Percentiles rank a stretch among this genome's conserved stretches.
Conservation (phyloP, 331 rosid genomes). For the Malus hybrid region DNA sequence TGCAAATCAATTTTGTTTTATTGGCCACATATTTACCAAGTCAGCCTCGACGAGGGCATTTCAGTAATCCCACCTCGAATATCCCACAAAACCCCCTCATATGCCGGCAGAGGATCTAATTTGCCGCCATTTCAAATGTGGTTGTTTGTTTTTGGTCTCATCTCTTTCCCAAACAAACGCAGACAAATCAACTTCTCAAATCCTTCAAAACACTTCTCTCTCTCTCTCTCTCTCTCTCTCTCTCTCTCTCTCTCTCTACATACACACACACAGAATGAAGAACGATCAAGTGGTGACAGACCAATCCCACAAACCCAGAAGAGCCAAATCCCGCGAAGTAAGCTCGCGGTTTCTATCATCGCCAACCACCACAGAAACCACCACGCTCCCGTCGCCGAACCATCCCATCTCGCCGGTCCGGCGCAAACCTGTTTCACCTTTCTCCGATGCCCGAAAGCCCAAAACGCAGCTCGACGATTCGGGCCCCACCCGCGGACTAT, state of each 20-base stretch:
- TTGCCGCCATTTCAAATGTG: conserved; percentile 7
- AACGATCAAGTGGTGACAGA: conserved; percentile 5
- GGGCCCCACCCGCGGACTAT: conserved; percentile 28
- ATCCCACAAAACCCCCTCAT: not conserved
- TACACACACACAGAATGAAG: conserved; percentile 21
- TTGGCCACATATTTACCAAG: not conserved
- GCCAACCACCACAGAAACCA: conserved; percentile 13
- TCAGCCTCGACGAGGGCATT: not conserved
- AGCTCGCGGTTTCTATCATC: conserved; percentile 42
- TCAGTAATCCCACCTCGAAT: not conserved
- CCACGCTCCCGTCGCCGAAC: conserved; percentile 10
- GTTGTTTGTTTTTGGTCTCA: conserved; percentile 8
- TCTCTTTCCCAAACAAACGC: not conserved
- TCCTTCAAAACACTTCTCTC: not conserved
- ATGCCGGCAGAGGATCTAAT: conserved; percentile 1
- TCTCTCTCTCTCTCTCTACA: not conserved
- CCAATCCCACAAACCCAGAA: conserved; percentile 34
- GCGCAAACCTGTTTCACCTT: conserved; percentile 20
- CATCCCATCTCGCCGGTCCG: conserved; percentile 35
- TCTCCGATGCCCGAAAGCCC: conserved; percentile 5
- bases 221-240: not conserved
- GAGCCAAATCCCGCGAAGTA: conserved; percentile 36
- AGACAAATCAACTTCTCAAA: not conserved
- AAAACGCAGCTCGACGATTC: conserved; percentile 29
- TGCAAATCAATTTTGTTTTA: not conserved